phyloP scores from a whole-genome alignment of 441 rosid species.

The Adansonia madagascariensis region DNA sequence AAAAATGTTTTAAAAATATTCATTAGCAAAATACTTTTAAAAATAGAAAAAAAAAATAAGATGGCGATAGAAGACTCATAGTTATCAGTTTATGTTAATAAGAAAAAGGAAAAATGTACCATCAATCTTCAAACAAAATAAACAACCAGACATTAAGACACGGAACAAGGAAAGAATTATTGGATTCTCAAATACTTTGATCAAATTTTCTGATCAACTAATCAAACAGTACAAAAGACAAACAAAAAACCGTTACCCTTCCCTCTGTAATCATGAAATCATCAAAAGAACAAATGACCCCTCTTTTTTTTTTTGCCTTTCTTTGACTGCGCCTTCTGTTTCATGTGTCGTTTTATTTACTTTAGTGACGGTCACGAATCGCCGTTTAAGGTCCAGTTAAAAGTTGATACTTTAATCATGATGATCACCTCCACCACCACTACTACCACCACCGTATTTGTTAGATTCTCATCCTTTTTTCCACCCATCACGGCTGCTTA shows the following conservation, averaged over 20 bases:
- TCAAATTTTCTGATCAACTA: neutral
- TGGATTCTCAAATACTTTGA: constrained; percentile 12
- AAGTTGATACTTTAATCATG: constrained; percentile 51
- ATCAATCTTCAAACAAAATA: neutral
- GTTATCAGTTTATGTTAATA: neutral
- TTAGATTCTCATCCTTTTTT: neutral
- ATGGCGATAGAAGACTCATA: too few species aligned
- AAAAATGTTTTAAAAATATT: too few species aligned
- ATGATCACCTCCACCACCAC: constrained; percentile 45
- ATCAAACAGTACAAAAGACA: constrained; percentile 13
- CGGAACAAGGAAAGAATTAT: constrained; percentile 1
- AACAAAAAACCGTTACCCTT: neutral
- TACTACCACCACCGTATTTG: neutral
- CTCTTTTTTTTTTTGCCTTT: neutral
- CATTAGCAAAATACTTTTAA: too few species aligned
- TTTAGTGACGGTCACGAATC: constrained; percentile 37
- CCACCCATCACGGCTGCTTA: constrained; percentile 33
- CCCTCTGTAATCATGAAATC: constrained; percentile 19
- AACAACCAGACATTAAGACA: neutral
- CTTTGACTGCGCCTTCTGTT: neutral
- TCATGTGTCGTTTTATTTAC: constrained; percentile 1
- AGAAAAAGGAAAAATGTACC: neutral
- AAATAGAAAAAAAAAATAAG: too few species aligned
- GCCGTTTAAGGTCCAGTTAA: constrained; percentile 34
- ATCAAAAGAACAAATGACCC: neutral